Evolutionary conservation across 768 basidiomycete species (phyloP), one percentile per base, ranked within the genome.

Genomic region (Pleurotus citrinopileatus): DNA sequence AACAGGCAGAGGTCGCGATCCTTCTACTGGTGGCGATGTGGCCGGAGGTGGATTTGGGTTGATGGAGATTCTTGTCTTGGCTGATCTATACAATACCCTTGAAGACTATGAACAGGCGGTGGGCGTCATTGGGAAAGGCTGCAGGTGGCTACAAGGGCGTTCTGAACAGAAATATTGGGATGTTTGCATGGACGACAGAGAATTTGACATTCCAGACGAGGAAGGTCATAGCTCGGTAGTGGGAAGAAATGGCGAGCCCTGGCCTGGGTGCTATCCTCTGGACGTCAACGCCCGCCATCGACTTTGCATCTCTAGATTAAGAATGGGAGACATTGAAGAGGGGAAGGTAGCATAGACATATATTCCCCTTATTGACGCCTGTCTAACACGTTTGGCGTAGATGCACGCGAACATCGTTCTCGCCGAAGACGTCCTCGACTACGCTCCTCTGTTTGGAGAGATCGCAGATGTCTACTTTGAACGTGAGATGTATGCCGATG

Each of bases 71-170:
- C 78, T 93, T 20, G 83, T 89, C 2, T 81, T 98, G 9, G 86
- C 91, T 2, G 96, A 99, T 63, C 73, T 95, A 43, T 84, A 91
- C 61, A 87, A 92, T 58, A 78, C 81, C 58, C 71, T 87, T 23
- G 83, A 80, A 1, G 81, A 90, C 55, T 76, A 88, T 61, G 83
- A 84, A 29, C 73, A 78, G 37, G 89, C 89, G 0, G 72, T 93
- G 13, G 74, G 80, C 10, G 79, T 82, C 1, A 84, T 96, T 47
- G 78, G 88, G 43, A 75, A 73, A 48, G 95, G 94, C 1, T 87
- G 82, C 47, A 73, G 96, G 52, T 98, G 96, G 96, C 67, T 98
- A n/a, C 92, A 98, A 66, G 91, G 92, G 0, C 73, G 96, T 27
- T 72, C 70, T 27, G 73, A 80, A 42, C 86, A 89, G 63, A 76